Conservation (phyloP, 768 basidiomycete species). For the Rhizopogon roseolus region DNA sequence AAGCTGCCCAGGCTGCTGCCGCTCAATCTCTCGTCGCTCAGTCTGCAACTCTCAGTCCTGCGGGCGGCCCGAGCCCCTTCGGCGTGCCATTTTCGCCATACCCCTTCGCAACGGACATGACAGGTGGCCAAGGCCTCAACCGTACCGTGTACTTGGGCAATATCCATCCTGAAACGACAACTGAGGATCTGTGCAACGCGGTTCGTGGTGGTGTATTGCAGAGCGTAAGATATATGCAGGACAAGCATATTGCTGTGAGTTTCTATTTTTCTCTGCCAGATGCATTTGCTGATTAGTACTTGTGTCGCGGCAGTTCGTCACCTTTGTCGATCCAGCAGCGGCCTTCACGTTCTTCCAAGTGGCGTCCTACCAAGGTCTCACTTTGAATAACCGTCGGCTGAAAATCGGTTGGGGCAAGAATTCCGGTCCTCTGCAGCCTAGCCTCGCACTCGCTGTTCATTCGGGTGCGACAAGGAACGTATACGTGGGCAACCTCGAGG, state of each 20-base stretch:
- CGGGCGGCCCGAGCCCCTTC: constrained; percentile 23
- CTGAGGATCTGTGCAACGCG: constrained; percentile 94
- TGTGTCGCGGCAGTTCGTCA: constrained; percentile 66
- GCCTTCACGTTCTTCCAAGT: constrained; percentile 95
- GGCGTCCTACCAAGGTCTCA: constrained; percentile 84
- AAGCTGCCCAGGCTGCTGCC: constrained; percentile 83
- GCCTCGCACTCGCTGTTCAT: constrained; percentile 84
- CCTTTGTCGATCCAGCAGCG: constrained; percentile 90
- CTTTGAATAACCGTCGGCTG: constrained; percentile 87
- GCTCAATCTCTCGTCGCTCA: constrained; percentile 63
- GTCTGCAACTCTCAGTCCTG: constrained; percentile 35
- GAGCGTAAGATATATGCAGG: constrained; percentile 92
- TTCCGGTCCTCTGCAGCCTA: constrained; percentile 79
- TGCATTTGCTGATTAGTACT: constrained; percentile 1
- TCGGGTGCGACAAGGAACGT: constrained; percentile 94
- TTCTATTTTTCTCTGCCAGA: constrained; percentile 1
- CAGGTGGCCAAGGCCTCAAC: constrained; percentile 62
- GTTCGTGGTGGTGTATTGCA: constrained; percentile 96
- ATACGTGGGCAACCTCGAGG: constrained; percentile 92
- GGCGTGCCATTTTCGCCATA: constrained; percentile 42
- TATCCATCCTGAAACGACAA: constrained; percentile 92
- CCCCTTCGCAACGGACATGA: constrained; percentile 43
- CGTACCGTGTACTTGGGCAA: constrained; percentile 94
- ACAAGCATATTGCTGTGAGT: constrained; percentile 94
- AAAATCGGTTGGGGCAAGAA: constrained; percentile 99